These are phyloP conservation scores for Lactarius sanguifluus DNA, from an alignment of 768 basidiomycete genomes.

Conservation along the genomic window DNA sequence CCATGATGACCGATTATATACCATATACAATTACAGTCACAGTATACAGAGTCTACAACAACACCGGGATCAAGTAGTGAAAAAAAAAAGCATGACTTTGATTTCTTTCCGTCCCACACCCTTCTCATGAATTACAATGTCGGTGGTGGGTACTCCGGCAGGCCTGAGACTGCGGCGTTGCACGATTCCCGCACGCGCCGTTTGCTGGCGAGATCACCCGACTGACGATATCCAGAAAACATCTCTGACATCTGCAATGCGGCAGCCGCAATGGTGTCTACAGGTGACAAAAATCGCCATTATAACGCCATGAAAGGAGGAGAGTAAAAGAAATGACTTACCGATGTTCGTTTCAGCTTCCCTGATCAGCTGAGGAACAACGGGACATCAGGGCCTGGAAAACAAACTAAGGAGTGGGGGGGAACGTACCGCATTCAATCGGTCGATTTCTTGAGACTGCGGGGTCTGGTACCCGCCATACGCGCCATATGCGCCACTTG, in stretches of 20 bases:
- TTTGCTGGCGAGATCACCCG: constrained; percentile 68
- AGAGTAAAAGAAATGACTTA: constrained; percentile 34
- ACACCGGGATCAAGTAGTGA: neutral
- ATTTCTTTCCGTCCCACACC: neutral
- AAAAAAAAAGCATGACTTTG: neutral
- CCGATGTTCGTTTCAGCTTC: constrained; percentile 56
- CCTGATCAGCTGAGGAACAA: constrained; percentile 46
- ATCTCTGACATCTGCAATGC: constrained; percentile 78
- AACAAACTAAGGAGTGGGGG: neutral
- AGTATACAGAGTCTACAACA: neutral
- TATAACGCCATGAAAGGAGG: neutral
- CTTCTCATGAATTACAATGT: constrained; percentile 24
- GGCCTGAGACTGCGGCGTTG: constrained; percentile 65
- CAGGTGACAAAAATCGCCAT: neutral
- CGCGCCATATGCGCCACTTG: constrained; percentile 30
- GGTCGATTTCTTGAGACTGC: constrained; percentile 45
- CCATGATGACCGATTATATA: neutral
- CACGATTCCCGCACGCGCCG: constrained; percentile 73
- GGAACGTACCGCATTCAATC: constrained; percentile 57
- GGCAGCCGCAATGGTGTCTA: constrained; percentile 67
- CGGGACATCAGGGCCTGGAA: neutral
- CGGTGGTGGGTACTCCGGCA: constrained; percentile 72
- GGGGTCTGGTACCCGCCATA: constrained; percentile 22
- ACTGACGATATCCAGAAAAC: constrained; percentile 69
- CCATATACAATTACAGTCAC: neutral